Percentiles rank a stretch among this genome's conserved stretches.
Evolutionary conservation across 306 rosid genomes (phyloP).

Genomic region (Arachis hypogaea): DNA sequence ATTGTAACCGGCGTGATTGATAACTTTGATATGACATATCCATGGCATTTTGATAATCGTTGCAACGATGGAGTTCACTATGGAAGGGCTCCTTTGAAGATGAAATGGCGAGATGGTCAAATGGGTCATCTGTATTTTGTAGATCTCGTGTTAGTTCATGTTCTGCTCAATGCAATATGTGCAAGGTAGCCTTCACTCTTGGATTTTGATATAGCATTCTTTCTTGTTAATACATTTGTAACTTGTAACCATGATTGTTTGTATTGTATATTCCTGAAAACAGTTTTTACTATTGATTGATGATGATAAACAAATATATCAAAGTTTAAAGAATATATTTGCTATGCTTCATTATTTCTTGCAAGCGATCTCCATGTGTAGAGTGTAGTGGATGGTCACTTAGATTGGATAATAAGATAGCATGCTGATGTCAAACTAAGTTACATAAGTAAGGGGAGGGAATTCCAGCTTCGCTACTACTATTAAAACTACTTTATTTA

Average conservation of each 20-base stretch:
- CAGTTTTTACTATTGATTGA: neutral
- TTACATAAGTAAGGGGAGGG: neutral
- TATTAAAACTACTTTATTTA: no score
- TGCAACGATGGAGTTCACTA: slow-evolving; percentile 92
- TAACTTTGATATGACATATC: slow-evolving; percentile 84
- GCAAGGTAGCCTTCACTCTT: slow-evolving; percentile 35
- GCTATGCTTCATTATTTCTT: slow-evolving; percentile 13
- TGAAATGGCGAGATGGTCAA: slow-evolving; percentile 82
- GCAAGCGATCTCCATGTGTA: neutral
- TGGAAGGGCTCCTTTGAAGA: slow-evolving; percentile 75
- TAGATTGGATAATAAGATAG: slow-evolving; percentile 8
- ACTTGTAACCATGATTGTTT: slow-evolving; percentile 27
- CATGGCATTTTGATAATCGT: slow-evolving; percentile 90
- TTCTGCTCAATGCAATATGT: slow-evolving; percentile 75
- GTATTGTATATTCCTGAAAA: slow-evolving; percentile 16
- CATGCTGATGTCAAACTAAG: neutral
- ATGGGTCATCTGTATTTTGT: slow-evolving; percentile 93
- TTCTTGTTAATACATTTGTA: slow-evolving; percentile 45
- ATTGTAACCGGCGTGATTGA: slow-evolving; percentile 74
- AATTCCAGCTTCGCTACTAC: neutral
- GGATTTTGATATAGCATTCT: slow-evolving; percentile 41
- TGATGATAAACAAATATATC: neutral
- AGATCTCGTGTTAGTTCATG: slow-evolving; percentile 88
- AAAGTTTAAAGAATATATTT: slow-evolving; percentile 29
- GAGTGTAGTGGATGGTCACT: slow-evolving; percentile 4